Percentiles rank a stretch among this genome's conserved stretches.
These are phyloP conservation scores for Botryotinia calthae DNA, from an alignment of 2,329 filamentous ascomycete genomes.

Conservation along the genomic window DNA sequence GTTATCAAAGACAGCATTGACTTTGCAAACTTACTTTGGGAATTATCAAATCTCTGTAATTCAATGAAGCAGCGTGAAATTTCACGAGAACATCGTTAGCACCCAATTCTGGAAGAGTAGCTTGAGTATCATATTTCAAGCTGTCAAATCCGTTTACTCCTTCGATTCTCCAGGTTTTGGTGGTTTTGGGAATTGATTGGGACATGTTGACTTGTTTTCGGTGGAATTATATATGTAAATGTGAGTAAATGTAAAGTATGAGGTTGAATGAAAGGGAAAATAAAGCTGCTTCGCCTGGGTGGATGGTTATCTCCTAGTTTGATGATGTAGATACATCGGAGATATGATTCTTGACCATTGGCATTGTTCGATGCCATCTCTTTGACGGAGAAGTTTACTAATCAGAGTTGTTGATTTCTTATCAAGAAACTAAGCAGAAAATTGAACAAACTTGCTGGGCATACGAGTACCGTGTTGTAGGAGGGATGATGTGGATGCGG, in stretches of 20 bases:
- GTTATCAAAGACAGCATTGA: no score
- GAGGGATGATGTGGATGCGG: no score
- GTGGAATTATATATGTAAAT: neutral
- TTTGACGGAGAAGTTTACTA: neutral
- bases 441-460: neutral
- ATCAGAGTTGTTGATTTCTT: neutral
- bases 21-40: slow-evolving; percentile 32
- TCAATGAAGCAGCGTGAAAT: slow-evolving; percentile 43
- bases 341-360: slow-evolving; percentile 2
- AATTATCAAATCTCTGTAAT: slow-evolving; percentile 43
- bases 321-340: neutral
- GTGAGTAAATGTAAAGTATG: neutral
- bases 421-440: neutral
- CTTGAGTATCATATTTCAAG: slow-evolving; percentile 44
- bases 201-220: neutral
- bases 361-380: neutral
- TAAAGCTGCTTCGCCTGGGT: neutral
- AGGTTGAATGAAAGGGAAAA: neutral
- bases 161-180: slow-evolving; percentile 48
- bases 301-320: slow-evolving; percentile 14
- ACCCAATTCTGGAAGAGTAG: slow-evolving; percentile 43
- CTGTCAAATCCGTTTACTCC: slow-evolving; percentile 49
- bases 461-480: neutral
- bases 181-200: slow-evolving; percentile 35
- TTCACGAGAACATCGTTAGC: slow-evolving; percentile 57